Conservation (phyloP, 2,329 filamentous ascomycete species). For the Penicillium sp. region DNA sequence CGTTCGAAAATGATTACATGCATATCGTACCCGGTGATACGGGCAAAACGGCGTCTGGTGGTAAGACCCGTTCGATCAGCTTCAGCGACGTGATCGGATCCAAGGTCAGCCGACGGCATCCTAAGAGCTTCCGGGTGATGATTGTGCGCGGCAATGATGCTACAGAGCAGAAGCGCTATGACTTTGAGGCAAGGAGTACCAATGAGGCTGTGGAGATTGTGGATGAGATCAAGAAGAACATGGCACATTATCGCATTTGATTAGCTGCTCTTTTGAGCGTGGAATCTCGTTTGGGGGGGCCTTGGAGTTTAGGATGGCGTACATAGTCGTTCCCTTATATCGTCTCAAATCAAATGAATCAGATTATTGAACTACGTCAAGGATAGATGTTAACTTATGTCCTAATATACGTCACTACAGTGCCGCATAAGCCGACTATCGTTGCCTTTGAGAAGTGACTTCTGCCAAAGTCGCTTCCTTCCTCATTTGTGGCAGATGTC, state of each 20-base stretch:
- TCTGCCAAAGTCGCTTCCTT: no score
- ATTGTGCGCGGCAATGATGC: conserved; percentile 61
- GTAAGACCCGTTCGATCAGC: conserved; percentile 61
- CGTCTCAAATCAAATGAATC: no score
- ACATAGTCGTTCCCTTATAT: no score
- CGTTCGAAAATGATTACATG: conserved; percentile 65
- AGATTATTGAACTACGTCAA: no score
- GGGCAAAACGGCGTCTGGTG: conserved; percentile 54
- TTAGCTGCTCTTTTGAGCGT: background rate
- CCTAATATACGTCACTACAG: no score
- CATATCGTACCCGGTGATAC: conserved; percentile 60
- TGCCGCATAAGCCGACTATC: no score
- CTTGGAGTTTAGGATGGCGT: background rate
- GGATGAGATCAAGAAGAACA: conserved; percentile 61
- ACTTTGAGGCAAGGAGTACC: conserved; percentile 60
- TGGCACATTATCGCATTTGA: conserved; percentile 47
- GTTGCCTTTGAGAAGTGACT: no score
- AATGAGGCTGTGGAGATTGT: conserved; percentile 62
- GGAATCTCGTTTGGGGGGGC: background rate
- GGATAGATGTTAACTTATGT: no score
- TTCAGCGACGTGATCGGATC: conserved; percentile 64
- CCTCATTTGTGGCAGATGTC: no score
- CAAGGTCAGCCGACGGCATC: conserved; percentile 63
- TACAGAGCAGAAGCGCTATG: conserved; percentile 64
- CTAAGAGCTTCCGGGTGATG: conserved; percentile 61